These are phyloP conservation scores for Trichoderma hamatum DNA, from an alignment of 2,329 filamentous ascomycete genomes.

Conservation along the genomic window DNA sequence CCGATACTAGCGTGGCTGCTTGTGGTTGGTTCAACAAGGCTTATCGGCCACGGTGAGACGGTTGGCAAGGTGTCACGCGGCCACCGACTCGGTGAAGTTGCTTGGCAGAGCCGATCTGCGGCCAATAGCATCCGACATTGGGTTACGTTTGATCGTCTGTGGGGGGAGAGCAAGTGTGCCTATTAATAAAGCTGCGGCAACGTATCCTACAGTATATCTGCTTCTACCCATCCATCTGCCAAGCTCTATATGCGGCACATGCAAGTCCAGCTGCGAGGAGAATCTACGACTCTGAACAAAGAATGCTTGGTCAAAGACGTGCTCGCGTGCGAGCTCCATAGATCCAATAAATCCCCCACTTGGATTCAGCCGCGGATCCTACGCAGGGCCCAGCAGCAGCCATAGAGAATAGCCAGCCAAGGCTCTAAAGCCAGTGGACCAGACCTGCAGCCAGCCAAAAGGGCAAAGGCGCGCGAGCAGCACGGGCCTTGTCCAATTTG, in stretches of 20 bases:
- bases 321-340: slow-evolving; percentile 16
- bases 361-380: slow-evolving; percentile 18
- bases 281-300: background rate
- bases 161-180: background rate
- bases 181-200: background rate
- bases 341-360: background rate
- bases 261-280: background rate
- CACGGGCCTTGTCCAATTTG: slow-evolving; percentile 9
- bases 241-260: background rate
- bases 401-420: background rate
- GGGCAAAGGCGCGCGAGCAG: slow-evolving; percentile 3
- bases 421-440: background rate
- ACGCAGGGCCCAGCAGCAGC: background rate
- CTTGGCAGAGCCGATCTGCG: background rate
- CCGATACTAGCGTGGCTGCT: background rate
- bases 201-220: background rate
- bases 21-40: slow-evolving; percentile 11
- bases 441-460: slow-evolving; percentile 22
- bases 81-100: slow-evolving; percentile 10
- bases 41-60: slow-evolving; percentile 20
- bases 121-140: background rate
- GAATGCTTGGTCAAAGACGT: background rate
- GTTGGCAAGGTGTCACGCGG: slow-evolving; percentile 10
- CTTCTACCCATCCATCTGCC: background rate
- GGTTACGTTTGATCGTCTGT: background rate